A percentile compares a stretch with the other conserved stretches of the same genome.
phyloP scores from a whole-genome alignment of 768 basidiomycete genomes.

The Collybia mongolica region DNA sequence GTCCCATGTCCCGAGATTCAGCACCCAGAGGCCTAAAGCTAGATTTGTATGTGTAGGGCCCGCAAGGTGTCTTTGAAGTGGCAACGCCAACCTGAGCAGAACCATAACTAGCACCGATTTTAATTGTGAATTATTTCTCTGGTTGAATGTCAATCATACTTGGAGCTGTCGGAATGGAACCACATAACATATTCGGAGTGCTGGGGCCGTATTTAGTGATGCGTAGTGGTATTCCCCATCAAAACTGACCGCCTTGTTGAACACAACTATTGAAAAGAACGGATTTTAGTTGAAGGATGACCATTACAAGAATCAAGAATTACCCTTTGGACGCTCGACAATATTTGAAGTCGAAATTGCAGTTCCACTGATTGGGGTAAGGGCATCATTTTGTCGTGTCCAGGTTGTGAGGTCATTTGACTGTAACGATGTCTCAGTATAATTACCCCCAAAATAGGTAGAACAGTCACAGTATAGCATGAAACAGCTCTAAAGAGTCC shows the following conservation, averaged over 20 bases:
- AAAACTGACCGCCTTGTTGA: constrained; percentile 43
- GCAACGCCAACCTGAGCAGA: constrained; percentile 65
- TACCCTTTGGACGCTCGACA: constrained; percentile 65
- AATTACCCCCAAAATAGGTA: neutral
- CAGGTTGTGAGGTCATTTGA: constrained; percentile 53
- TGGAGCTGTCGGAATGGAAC: constrained; percentile 65
- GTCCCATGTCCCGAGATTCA: constrained; percentile 57
- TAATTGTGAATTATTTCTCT: neutral
- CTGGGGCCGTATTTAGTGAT: constrained; percentile 24
- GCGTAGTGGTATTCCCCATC: neutral
- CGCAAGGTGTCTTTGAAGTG: constrained; percentile 56
- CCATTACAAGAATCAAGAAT: neutral
- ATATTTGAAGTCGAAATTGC: constrained; percentile 58
- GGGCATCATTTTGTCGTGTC: constrained; percentile 58
- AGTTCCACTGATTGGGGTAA: constrained; percentile 51
- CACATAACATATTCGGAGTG: constrained; percentile 68
- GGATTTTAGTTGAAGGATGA: neutral
- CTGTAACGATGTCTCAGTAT: constrained; percentile 16
- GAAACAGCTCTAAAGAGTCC: constrained; percentile 57
- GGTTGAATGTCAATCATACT: constrained; percentile 30
- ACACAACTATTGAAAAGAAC: constrained; percentile 37
- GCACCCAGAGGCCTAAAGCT: constrained; percentile 59
- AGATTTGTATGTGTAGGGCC: constrained; percentile 54
- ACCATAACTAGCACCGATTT: constrained; percentile 46
- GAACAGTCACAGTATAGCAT: constrained; percentile 45